Evolutionary conservation across 805 yeast genomes (phyloP).

Genomic region (Gaillardinia entomophila): DNA sequence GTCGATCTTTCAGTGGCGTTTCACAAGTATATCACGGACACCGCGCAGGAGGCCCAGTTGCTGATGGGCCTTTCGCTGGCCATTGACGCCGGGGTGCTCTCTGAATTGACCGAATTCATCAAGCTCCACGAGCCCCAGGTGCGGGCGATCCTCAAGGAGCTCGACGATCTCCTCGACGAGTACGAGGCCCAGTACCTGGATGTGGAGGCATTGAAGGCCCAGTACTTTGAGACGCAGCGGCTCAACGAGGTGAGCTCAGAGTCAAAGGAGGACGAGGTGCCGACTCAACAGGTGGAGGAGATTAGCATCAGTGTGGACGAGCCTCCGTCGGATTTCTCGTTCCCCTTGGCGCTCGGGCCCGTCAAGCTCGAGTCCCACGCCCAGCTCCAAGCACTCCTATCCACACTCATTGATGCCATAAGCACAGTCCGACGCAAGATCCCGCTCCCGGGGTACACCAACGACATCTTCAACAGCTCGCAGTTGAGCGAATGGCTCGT

Average conservation of each 20-base stretch:
- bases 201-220: conserved; percentile 23
- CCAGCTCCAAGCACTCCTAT: conserved; percentile 18
- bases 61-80: conserved; percentile 21
- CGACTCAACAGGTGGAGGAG: not conserved
- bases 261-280: not conserved
- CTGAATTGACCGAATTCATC: conserved; percentile 26
- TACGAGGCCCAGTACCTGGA: conserved; percentile 17
- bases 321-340: conserved; percentile 9
- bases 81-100: conserved; percentile 30
- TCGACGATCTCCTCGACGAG: conserved; percentile 17
- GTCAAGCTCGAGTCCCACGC: conserved; percentile 8
- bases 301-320: not conserved
- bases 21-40: conserved; percentile 12
- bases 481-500: conserved; percentile 24
- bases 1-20: conserved; percentile 1
- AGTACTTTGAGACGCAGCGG: conserved; percentile 24
- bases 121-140: conserved; percentile 32
- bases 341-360: conserved; percentile 30
- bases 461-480: conserved; percentile 35
- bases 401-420: conserved; percentile 15
- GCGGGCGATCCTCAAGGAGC: conserved; percentile 13
- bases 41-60: conserved; percentile 17
- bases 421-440: conserved; percentile 25
- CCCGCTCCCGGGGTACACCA: conserved; percentile 34
- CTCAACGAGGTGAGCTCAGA: conserved; percentile 21